phyloP scores from a whole-genome alignment of 768 basidiomycete species.

The Nidula microcarpa region DNA sequence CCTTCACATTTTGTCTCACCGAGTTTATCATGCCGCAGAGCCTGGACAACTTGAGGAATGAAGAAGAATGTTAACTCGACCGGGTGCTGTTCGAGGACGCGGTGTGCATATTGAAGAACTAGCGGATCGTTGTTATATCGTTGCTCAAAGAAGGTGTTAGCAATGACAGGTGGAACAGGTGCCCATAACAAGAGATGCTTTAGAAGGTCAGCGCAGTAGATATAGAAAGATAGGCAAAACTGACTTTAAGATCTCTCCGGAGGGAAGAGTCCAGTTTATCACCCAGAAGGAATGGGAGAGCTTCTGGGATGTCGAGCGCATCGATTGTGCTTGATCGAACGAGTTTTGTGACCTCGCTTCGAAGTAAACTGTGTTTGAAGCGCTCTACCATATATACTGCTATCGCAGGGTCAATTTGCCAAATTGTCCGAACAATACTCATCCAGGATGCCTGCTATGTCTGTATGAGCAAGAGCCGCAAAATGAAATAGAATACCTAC shows the following conservation, averaged over 20 bases:
- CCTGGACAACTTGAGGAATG: constrained; percentile 97
- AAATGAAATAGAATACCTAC: constrained; percentile 32
- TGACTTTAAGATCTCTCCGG: constrained; percentile 73
- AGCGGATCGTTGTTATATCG: constrained; percentile 81
- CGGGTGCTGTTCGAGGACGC: constrained; percentile 91
- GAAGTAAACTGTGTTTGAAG: constrained; percentile 66
- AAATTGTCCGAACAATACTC: constrained; percentile 64
- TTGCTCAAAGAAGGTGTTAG: constrained; percentile 81
- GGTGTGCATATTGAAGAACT: constrained; percentile 92
- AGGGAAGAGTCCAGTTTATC: constrained; percentile 57
- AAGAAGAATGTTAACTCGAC: constrained; percentile 97
- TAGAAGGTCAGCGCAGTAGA: neutral
- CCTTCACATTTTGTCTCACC: constrained; percentile 43
- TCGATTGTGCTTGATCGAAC: constrained; percentile 70
- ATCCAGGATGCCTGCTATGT: constrained; percentile 58
- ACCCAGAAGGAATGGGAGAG: constrained; percentile 75
- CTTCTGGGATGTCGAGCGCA: constrained; percentile 77
- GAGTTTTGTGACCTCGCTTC: constrained; percentile 70
- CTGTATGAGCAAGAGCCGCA: neutral
- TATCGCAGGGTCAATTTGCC: constrained; percentile 82
- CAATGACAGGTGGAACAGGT: constrained; percentile 80
- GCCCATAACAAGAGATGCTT: constrained; percentile 89
- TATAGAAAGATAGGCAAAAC: constrained; percentile 1
- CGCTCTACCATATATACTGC: constrained; percentile 85
- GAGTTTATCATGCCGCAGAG: constrained; percentile 83